Evolutionary conservation across 371 early-diverging fungal genomes (phyloP).

Genomic region (Zychaea mexicana): DNA sequence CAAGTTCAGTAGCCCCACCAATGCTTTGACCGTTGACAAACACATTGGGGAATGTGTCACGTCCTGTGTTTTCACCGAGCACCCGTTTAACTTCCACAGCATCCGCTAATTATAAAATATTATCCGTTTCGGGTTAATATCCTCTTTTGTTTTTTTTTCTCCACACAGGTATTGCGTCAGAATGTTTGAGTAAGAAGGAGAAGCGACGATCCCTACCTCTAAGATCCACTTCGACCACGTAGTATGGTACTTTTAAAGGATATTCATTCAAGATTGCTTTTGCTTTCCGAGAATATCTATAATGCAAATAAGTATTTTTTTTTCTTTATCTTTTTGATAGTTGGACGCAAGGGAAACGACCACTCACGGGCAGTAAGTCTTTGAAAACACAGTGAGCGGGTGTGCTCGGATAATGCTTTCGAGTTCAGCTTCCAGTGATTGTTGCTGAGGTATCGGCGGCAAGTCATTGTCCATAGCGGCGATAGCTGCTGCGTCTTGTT

Average conservation of each 20-base stretch:
- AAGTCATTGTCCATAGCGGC: constrained; percentile 10
- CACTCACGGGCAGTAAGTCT: constrained; percentile 15
- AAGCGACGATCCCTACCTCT: neutral
- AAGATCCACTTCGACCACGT: constrained; percentile 12
- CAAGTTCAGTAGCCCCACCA: constrained; percentile 47
- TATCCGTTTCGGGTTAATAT: neutral
- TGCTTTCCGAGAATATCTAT: constrained; percentile 15
- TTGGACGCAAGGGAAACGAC: neutral
- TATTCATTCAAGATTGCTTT: constrained; percentile 13
- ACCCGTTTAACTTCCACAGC: constrained; percentile 31
- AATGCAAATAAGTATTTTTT: neutral
- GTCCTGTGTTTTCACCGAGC: constrained; percentile 32
- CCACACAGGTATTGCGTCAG: no score
- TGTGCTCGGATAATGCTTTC: neutral
- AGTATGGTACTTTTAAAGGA: neutral
- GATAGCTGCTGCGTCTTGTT: constrained; percentile 6
- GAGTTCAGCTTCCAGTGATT: neutral
- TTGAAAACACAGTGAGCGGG: constrained; percentile 14
- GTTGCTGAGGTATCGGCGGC: neutral
- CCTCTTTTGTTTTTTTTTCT: no score
- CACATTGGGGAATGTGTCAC: constrained; percentile 47
- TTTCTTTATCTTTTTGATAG: no score
- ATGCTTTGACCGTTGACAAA: constrained; percentile 44
- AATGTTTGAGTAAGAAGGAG: no score
- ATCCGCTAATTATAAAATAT: constrained; percentile 18